Conservation (phyloP, 768 basidiomycete genomes). For the Amanita jacksonii region DNA sequence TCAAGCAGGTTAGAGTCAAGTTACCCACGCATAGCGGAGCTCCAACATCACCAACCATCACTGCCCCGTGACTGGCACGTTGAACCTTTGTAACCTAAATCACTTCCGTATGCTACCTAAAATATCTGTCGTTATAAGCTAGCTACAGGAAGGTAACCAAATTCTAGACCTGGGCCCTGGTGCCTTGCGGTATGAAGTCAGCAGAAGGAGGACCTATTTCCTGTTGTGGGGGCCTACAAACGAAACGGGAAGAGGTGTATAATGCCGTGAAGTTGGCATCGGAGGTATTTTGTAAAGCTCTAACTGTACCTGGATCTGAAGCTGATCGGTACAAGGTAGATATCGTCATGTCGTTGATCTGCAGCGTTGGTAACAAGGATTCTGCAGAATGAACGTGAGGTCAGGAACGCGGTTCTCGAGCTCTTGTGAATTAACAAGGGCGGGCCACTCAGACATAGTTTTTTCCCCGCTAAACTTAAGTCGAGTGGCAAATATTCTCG, state of each 20-base stretch:
- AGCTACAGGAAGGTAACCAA: neutral
- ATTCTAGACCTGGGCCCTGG: neutral
- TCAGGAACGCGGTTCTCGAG: conserved; percentile 49
- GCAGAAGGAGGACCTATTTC: neutral
- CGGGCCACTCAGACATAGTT: conserved; percentile 51
- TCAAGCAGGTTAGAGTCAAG: too few species aligned
- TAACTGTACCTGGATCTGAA: conserved; percentile 10
- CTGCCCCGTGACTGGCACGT: too few species aligned
- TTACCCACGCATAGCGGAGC: too few species aligned
- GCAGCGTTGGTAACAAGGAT: conserved; percentile 25
- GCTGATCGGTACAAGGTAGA: too few species aligned
- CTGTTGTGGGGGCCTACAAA: conserved; percentile 44
- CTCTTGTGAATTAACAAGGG: conserved; percentile 37
- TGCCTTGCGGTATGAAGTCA: neutral
- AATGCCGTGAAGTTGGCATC: conserved; percentile 50
- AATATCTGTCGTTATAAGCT: neutral
- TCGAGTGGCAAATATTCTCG: conserved; percentile 42
- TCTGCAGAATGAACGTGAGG: conserved; percentile 48
- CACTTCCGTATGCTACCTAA: too few species aligned
- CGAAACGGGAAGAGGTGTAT: conserved; percentile 48
- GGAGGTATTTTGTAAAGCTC: conserved; percentile 30
- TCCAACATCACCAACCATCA: neutral
- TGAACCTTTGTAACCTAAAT: too few species aligned
- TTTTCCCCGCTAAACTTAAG: conserved; percentile 66
- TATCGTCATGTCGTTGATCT: too few species aligned